phyloP scores from a whole-genome alignment of 495 filamentous ascomycete genomes.

The Letharia lupina region DNA sequence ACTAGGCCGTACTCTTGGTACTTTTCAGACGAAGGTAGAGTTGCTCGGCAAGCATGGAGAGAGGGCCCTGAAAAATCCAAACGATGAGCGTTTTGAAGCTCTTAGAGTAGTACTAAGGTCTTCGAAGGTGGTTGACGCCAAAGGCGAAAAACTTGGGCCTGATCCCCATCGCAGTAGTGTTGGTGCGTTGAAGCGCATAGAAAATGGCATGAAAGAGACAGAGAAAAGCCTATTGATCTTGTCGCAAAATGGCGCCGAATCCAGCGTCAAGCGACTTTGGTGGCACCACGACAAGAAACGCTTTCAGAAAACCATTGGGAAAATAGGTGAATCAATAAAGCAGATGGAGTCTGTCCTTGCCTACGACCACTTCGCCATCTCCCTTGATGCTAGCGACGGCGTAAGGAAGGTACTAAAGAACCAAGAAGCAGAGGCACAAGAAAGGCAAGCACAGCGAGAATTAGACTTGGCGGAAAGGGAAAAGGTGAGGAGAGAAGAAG shows the following conservation, averaged over 20 bases:
- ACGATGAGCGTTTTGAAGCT: conserved; percentile 4
- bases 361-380: background rate
- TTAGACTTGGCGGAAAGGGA: background rate
- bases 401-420: background rate
- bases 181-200: background rate
- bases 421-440: background rate
- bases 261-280: background rate
- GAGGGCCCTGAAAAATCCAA: background rate
- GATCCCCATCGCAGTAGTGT: background rate
- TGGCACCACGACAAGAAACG: conserved; percentile 6
- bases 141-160: background rate
- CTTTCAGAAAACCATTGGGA: background rate
- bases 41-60: background rate
- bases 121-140: background rate
- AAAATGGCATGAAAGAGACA: background rate
- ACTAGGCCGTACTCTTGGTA: background rate
- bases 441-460: background rate
- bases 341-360: conserved; percentile 6
- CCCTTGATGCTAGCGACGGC: background rate
- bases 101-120: background rate
- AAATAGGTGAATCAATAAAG: background rate
- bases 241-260: background rate
- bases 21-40: background rate
- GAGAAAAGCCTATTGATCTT: background rate
- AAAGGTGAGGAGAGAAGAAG: background rate